Conservation (phyloP, 2,329 filamentous ascomycete species). For the Cryphonectria naterciae region DNA sequence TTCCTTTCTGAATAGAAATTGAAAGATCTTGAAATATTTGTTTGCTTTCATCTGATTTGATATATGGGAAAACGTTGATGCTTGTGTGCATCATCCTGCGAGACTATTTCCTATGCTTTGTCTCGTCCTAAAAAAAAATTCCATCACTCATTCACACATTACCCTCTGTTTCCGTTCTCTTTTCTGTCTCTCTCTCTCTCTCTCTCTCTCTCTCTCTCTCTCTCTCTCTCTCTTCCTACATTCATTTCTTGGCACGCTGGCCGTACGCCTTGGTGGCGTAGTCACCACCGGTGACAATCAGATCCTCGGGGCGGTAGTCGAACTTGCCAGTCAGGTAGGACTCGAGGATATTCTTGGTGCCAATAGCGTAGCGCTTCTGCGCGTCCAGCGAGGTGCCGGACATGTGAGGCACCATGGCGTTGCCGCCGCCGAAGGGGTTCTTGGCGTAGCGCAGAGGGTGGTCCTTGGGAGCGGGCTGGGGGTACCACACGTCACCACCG, state of each 20-base stretch:
- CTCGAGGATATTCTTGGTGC: constrained; percentile 86
- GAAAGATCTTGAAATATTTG: background rate
- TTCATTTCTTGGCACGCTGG: constrained; percentile 61
- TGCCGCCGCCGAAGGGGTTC: constrained; percentile 95
- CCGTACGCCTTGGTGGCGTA: constrained; percentile 96
- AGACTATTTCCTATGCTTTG: background rate
- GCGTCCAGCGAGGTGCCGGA: constrained; percentile 98
- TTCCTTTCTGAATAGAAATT: no score
- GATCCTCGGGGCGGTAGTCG: constrained; percentile 87
- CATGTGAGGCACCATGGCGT: constrained; percentile 99
- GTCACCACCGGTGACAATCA: constrained; percentile 88
- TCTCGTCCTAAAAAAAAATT: no score
- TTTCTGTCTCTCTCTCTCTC: background rate
- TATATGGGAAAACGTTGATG: background rate
- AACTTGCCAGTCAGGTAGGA: constrained; percentile 86
- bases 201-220: no score
- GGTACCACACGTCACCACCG: constrained; percentile 93
- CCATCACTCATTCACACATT: constrained; percentile 13
- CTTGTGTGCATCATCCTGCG: background rate
- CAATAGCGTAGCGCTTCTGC: constrained; percentile 87
- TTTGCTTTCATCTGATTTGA: background rate
- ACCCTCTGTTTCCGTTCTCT: background rate
- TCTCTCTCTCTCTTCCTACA: background rate
- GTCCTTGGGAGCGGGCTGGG: constrained; percentile 91
- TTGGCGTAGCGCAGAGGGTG: constrained; percentile 91